These are phyloP conservation scores for Debaryomyces sp. DNA, from an alignment of 1,139 yeast genomes.

Conservation along the genomic window DNA sequence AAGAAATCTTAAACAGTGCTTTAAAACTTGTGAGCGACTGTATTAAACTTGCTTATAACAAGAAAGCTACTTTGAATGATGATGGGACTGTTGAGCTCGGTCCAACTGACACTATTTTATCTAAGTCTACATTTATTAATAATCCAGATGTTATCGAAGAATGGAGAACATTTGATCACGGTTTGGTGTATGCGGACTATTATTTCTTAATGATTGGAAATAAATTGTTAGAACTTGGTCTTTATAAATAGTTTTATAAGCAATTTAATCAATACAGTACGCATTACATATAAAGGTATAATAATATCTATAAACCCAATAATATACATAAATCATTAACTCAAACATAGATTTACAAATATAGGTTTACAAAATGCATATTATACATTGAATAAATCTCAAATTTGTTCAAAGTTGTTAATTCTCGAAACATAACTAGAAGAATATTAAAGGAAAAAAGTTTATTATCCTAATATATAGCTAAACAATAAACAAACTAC, in stretches of 20 bases:
- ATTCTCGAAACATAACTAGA: no score
- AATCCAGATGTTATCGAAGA: constrained; percentile 14
- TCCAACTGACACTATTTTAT: constrained; percentile 22
- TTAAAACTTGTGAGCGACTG: constrained; percentile 13
- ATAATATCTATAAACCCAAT: no score
- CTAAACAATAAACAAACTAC: no score
- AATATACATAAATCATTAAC: no score
- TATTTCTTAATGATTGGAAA: constrained; percentile 26
- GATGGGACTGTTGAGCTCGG: constrained; percentile 18
- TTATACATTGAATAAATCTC: no score
- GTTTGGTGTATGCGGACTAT: constrained; percentile 29
- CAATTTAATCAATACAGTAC: no score
- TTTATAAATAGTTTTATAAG: not conserved
- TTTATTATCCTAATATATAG: no score
- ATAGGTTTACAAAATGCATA: no score
- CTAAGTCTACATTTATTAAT: constrained; percentile 23
- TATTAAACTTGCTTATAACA: constrained; percentile 11
- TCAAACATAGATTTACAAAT: no score
- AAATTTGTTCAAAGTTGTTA: no score
- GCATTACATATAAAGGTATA: no score
- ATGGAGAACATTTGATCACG: constrained; percentile 19
- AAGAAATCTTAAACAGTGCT: constrained; percentile 11
- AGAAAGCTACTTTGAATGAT: constrained; percentile 10
- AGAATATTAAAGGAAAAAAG: no score
- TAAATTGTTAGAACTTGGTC: constrained; percentile 20